phyloP scores from a whole-genome alignment of 2,329 filamentous ascomycete genomes.

The Fusarium caatingaense region DNA sequence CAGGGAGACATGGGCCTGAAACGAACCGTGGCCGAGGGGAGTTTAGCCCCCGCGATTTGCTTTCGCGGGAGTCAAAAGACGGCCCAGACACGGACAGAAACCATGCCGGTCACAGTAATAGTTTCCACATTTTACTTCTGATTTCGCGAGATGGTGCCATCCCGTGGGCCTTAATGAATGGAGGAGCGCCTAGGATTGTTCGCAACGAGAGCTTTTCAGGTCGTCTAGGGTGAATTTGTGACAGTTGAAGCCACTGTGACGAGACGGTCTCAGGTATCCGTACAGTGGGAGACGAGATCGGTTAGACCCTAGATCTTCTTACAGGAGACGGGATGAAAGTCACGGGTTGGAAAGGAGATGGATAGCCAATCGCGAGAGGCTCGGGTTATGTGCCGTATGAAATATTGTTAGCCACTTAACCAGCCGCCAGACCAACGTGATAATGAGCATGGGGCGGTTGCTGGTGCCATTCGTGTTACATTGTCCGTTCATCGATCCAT shows the following conservation, averaged over 20 bases:
- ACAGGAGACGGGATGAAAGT: conserved; percentile 30
- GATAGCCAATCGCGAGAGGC: background rate
- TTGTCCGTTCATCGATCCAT: conserved; percentile 19
- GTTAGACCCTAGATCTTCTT: conserved; percentile 13
- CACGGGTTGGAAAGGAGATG: conserved; percentile 5
- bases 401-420: conserved; percentile 10
- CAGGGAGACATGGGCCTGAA: conserved; percentile 41
- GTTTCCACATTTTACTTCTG: conserved; percentile 39
- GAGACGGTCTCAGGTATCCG: conserved; percentile 13
- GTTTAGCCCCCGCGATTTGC: conserved; percentile 39
- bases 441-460: conserved; percentile 20
- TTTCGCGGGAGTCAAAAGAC: conserved; percentile 31
- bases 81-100: conserved; percentile 23
- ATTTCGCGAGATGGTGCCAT: conserved; percentile 41
- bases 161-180: conserved; percentile 18
- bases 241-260: conserved; percentile 16
- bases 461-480: conserved; percentile 25
- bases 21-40: conserved; percentile 37
- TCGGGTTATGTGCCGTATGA: background rate
- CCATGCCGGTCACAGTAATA: conserved; percentile 34
- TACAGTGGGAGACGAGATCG: conserved; percentile 6
- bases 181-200: conserved; percentile 9
- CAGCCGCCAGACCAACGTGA: background rate
- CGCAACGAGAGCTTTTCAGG: background rate
- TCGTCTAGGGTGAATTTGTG: conserved; percentile 1